Conservation (phyloP, 371 early-diverging fungal species). For the Caulochytrium protostelioides region DNA sequence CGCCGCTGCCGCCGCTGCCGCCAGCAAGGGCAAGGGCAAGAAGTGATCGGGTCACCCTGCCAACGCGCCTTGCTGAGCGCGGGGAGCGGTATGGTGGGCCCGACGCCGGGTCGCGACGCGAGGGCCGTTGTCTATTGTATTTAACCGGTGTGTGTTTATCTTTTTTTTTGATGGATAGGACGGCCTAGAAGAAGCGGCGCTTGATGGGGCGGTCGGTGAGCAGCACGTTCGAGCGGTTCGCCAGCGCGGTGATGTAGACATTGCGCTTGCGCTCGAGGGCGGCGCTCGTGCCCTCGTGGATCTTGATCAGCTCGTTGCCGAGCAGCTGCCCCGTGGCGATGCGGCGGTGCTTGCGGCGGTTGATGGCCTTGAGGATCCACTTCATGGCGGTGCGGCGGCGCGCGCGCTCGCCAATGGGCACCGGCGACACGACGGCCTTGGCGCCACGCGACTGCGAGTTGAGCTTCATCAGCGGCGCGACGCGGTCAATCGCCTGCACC, state of each 20-base stretch:
- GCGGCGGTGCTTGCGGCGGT: constrained; percentile 32
- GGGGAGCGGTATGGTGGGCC: no score
- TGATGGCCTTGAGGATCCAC: constrained; percentile 66
- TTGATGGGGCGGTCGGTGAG: constrained; percentile 15
- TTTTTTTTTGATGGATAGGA: no score
- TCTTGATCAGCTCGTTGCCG: constrained; percentile 56
- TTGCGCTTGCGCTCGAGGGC: constrained; percentile 37
- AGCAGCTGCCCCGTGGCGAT: constrained; percentile 42
- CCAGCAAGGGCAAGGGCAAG: constrained; percentile 6
- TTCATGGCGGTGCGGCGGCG: constrained; percentile 57
- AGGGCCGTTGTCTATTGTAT: no score
- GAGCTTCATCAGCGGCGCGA: constrained; percentile 53
- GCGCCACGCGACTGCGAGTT: constrained; percentile 49
- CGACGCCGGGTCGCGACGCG: no score
- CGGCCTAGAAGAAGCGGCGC: no score
- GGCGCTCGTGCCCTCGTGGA: constrained; percentile 46
- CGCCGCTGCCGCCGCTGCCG: constrained; percentile 1
- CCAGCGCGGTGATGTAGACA: constrained; percentile 41
- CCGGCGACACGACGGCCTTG: constrained; percentile 56
- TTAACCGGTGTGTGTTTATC: no score
- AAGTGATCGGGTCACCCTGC: no score
- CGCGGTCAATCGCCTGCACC: constrained; percentile 45
- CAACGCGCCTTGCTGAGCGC: no score
- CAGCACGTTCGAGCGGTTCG: constrained; percentile 39
- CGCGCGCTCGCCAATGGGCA: constrained; percentile 55